Percentiles rank a stretch among this genome's conserved stretches.
phyloP scores from a whole-genome alignment of 805 yeast species.

The Ogataea trehaloabstinens region DNA sequence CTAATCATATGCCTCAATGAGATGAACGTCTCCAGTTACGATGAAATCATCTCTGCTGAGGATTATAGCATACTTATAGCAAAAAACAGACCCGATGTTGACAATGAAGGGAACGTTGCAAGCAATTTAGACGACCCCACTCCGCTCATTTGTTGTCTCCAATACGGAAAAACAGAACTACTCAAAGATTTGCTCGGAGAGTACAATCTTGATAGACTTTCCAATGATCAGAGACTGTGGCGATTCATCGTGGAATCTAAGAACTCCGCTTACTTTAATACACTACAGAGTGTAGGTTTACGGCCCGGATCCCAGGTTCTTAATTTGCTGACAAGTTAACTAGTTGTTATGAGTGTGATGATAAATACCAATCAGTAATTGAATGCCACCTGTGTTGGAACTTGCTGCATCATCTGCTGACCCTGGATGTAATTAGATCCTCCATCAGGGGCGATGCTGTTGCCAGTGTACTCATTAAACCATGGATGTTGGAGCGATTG shows the following conservation, averaged over 20 bases:
- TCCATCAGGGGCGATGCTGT: slow-evolving; percentile 7
- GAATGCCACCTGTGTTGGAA: not conserved
- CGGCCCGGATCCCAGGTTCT: slow-evolving; percentile 15
- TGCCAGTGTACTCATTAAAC: slow-evolving; percentile 67
- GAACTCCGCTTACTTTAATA: slow-evolving; percentile 12
- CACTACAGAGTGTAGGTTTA: slow-evolving; percentile 13
- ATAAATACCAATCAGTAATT: not conserved
- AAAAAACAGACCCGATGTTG: slow-evolving; percentile 1
- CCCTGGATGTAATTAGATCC: not conserved
- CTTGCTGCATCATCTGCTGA: not conserved
- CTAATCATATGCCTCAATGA: slow-evolving; percentile 6
- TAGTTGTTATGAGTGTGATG: no score
- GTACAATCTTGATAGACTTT: slow-evolving; percentile 8
- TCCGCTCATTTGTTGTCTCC: slow-evolving; percentile 10
- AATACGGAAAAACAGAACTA: slow-evolving; percentile 7
- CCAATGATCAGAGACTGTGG: slow-evolving; percentile 20
- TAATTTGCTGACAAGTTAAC: slow-evolving; percentile 5
- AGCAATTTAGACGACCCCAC: slow-evolving; percentile 6
- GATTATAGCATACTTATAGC: slow-evolving; percentile 4
- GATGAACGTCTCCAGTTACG: not conserved
- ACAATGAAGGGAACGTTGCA: not conserved
- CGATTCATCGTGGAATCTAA: slow-evolving; percentile 14
- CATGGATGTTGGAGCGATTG: slow-evolving; percentile 70
- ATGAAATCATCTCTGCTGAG: slow-evolving; percentile 1
- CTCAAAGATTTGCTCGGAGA: slow-evolving; percentile 7